A percentile compares a stretch with the other conserved stretches of the same genome.
Evolutionary conservation across 1,284 basidiomycete species (phyloP).

Genomic region (Cystobasidium sp.): DNA sequence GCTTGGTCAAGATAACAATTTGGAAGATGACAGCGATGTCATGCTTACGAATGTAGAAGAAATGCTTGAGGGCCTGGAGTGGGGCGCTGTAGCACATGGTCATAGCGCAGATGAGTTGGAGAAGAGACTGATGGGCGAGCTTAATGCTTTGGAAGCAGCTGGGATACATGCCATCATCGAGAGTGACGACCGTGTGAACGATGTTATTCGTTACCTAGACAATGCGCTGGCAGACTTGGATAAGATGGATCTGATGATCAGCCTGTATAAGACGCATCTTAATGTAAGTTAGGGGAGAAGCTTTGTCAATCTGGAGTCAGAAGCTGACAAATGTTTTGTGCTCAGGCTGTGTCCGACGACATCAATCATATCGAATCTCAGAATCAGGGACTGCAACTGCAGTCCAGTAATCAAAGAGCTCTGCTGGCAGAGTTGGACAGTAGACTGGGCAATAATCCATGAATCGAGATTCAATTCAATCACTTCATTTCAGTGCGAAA

Average conservation of each 20-base stretch:
- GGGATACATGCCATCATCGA: conserved; percentile 97
- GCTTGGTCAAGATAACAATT: conserved; percentile 23
- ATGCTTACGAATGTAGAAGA: conserved; percentile 87
- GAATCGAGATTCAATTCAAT: too few species aligned
- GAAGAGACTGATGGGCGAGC: conserved; percentile 78
- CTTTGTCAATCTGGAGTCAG: neutral
- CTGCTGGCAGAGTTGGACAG: conserved; percentile 81
- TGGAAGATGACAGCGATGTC: conserved; percentile 73
- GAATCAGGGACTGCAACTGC: conserved; percentile 94
- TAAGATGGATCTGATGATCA: conserved; percentile 63
- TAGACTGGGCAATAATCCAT: conserved; percentile 69
- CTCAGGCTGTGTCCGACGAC: conserved; percentile 87
- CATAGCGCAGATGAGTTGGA: conserved; percentile 81
- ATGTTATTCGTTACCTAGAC: conserved; percentile 74
- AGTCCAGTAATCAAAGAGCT: conserved; percentile 91
- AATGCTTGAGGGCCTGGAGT: conserved; percentile 98
- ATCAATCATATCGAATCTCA: conserved; percentile 95
- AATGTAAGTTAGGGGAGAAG: conserved; percentile 66
- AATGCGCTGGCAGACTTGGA: conserved; percentile 55
- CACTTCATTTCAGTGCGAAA: too few species aligned
- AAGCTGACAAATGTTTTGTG: neutral
- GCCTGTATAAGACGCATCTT: conserved; percentile 89
- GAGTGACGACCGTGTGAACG: conserved; percentile 77
- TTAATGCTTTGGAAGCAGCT: conserved; percentile 89
- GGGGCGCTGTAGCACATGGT: conserved; percentile 59